Evolutionary conservation across 1,139 yeast genomes (phyloP), one percentile per base, ranked within the genome.

Genomic region (Blastobotrys ciferrii): DNA sequence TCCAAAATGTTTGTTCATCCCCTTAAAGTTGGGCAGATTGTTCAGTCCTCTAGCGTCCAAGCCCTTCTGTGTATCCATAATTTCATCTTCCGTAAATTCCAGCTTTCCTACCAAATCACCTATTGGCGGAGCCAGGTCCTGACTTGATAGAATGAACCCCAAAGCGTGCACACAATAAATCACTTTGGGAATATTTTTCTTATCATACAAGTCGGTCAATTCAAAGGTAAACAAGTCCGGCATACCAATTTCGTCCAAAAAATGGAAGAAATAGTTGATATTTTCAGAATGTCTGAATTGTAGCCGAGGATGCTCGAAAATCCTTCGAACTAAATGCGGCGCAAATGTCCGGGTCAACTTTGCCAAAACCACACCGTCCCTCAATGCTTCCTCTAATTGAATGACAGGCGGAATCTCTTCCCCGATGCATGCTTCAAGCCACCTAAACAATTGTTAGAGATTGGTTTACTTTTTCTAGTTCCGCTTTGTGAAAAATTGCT

Each of bases 211-310:
- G 68, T 92, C 99, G 1, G 96, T 89, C 51, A 91, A 75, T 64
- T 91, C 98, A 63, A 92, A 92, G 42, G 88, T 76, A 64, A 91
- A 92, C 47, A 89, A 73, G 17, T 70, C 94, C 0, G 98, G 98
- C 57, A 92, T 81, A 31, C 81, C 82, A 55, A 88, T 76, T 54
- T 73, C 78, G 48, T 81, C 85, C 35, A 88, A 71, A 51, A 92
- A 78, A 23, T 80, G 76, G 64, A 92, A 84, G 66, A 92, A 92
- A 23, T 84, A 75, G 62, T 89, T 88, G 61, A 92, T 92, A 62
- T 92, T 92, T 64, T 94, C 98, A 0, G 96, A 88, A 64, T 89
- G 96, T 53, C 87, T 81, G 71, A 87, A 92, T 64, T 88, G 95
- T 40, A 88, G 72, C 50, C 78, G 80, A 42, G 78, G 81, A n/a